Evolutionary conservation across 306 rosid species (phyloP).

Genomic region (Styphnolobium japonicum): DNA sequence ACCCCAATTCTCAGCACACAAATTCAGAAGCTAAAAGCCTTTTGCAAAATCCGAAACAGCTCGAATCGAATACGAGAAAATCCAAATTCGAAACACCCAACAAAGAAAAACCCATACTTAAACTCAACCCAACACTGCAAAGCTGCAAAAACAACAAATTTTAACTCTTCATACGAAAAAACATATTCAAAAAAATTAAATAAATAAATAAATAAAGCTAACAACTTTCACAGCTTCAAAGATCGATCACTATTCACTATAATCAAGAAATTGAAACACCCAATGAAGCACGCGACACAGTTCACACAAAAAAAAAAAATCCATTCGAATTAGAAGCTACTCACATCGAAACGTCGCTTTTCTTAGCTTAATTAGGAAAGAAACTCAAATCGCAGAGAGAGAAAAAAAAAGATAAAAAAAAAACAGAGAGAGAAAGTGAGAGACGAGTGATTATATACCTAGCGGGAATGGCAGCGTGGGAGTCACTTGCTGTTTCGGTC

Average conservation of each 20-base stretch:
- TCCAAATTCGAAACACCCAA: not conserved
- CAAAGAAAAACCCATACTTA: slow-evolving; percentile 1
- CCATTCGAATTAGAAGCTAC: slow-evolving; percentile 30
- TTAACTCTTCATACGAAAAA: not conserved
- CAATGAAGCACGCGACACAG: not conserved
- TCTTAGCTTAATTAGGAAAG: not conserved
- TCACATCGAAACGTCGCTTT: slow-evolving; percentile 45
- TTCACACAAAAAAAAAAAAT: not conserved
- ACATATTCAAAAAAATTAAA: not conserved
- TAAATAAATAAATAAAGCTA: not conserved
- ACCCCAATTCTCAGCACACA: not conserved
- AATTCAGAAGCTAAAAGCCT: not conserved
- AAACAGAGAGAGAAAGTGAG: not conserved
- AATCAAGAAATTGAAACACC: not conserved
- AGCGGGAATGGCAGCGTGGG: not conserved
- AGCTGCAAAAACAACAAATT: not conserved
- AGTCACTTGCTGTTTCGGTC: not conserved
- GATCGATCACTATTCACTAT: slow-evolving; percentile 55
- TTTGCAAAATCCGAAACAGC: slow-evolving; percentile 24
- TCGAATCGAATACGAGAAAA: not conserved
- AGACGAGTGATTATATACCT: slow-evolving; percentile 14
- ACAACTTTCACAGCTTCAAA: not conserved
- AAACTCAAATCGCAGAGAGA: slow-evolving; percentile 1
- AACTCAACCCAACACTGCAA: slow-evolving; percentile 7
- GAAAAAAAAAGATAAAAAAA: not conserved